A percentile compares a stretch with the other conserved stretches of the same genome.
Evolutionary conservation across 345 rosid genomes (phyloP).

Genomic region (Lepidium aucheri): DNA sequence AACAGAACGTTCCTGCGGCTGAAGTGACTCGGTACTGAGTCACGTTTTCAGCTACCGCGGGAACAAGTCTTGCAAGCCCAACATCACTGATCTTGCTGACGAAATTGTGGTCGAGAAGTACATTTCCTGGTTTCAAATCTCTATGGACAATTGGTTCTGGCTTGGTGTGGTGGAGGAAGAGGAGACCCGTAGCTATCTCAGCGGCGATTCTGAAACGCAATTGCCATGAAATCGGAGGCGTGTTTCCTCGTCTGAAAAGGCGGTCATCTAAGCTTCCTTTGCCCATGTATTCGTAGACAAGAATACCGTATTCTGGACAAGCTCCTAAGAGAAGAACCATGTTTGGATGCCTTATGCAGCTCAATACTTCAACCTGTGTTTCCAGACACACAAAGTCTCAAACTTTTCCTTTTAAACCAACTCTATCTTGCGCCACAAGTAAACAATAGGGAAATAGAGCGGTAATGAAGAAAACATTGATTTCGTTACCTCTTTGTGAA

Average conservation of each 20-base stretch:
- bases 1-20: conserved; percentile 91
- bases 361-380: conserved; percentile 68
- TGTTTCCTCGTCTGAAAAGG: conserved; percentile 50
- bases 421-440: conserved; percentile 2
- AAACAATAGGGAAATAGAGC: neutral
- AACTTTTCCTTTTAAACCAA: neutral
- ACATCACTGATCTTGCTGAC: conserved; percentile 84
- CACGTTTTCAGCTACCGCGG: conserved; percentile 69
- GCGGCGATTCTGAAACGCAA: conserved; percentile 80
- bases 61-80: conserved; percentile 84
- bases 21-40: conserved; percentile 72
- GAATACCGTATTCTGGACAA: conserved; percentile 79
- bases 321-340: conserved; percentile 97
- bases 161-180: conserved; percentile 85
- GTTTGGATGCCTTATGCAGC: conserved; percentile 92
- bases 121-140: conserved; percentile 92
- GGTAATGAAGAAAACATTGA: neutral
- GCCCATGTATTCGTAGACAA: conserved; percentile 88
- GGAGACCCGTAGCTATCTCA: conserved; percentile 78
- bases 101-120: conserved; percentile 71
- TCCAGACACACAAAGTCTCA: neutral
- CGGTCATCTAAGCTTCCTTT: conserved; percentile 87
- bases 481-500: conserved; percentile 62
- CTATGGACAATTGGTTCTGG: conserved; percentile 95
- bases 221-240: conserved; percentile 71